Percentiles rank a stretch among this genome's conserved stretches.
Evolutionary conservation across 768 basidiomycete species (phyloP).

Genomic region (Bullera alba): DNA sequence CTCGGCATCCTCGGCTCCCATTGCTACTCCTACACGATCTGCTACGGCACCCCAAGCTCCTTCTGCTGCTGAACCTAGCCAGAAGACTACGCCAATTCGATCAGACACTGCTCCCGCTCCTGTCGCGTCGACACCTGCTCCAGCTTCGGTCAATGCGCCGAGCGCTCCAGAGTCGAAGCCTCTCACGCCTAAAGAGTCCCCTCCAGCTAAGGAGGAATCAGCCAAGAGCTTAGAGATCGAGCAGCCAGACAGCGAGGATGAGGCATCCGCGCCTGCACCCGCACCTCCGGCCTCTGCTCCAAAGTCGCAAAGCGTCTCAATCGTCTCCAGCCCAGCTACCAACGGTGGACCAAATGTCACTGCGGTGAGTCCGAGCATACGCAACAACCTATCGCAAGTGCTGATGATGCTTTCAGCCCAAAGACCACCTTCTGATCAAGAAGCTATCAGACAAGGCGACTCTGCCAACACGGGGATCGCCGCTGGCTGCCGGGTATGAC

Average conservation of each 20-base stretch:
- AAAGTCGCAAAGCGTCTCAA: not conserved
- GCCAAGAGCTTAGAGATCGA: slow-evolving; percentile 35
- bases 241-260: slow-evolving; percentile 36
- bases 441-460: slow-evolving; percentile 74
- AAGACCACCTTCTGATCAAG: slow-evolving; percentile 62
- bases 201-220: slow-evolving; percentile 2
- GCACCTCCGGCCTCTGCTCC: slow-evolving; percentile 4
- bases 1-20: slow-evolving; percentile 31
- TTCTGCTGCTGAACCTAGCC: too few relatives aligned
- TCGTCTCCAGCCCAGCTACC: not conserved
- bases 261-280: slow-evolving; percentile 5
- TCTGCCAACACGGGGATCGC: slow-evolving; percentile 76
- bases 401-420: slow-evolving; percentile 14
- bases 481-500: slow-evolving; percentile 86
- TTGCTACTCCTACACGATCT: slow-evolving; percentile 35
- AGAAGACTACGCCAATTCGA: slow-evolving; percentile 5
- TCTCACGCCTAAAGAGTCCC: not conserved
- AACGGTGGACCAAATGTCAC: slow-evolving; percentile 8
- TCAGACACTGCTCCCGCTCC: slow-evolving; percentile 11
- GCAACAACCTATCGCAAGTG: not conserved
- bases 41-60: slow-evolving; percentile 5
- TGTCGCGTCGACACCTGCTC: not conserved
- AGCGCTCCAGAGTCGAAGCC: slow-evolving; percentile 8
- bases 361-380: slow-evolving; percentile 5
- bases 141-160: not conserved